phyloP scores from a whole-genome alignment of 257 asterid genomes.

The Eucommia ulmoides region DNA sequence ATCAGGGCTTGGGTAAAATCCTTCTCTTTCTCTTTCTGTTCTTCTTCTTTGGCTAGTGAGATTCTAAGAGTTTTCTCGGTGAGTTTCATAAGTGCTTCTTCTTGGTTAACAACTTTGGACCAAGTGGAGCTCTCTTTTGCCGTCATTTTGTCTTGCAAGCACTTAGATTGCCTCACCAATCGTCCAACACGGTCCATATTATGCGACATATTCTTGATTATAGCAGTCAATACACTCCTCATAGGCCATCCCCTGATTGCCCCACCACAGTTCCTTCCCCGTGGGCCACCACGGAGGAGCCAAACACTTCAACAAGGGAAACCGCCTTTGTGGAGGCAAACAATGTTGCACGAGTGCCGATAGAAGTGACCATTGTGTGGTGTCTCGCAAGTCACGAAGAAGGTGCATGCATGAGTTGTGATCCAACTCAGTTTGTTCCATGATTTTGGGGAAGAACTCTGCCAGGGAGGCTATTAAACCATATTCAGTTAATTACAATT shows the following conservation, averaged over 20 bases:
- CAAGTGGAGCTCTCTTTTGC: slow-evolving; percentile 40
- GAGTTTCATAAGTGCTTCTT: slow-evolving; percentile 25
- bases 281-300: slow-evolving; percentile 80
- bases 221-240: slow-evolving; percentile 36
- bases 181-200: slow-evolving; percentile 27
- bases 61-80: slow-evolving; percentile 20
- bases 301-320: slow-evolving; percentile 41
- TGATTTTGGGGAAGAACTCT: slow-evolving; percentile 23
- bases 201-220: slow-evolving; percentile 47
- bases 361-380: slow-evolving; percentile 49
- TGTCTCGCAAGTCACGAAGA: slow-evolving; percentile 47
- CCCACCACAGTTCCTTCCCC: slow-evolving; percentile 59
- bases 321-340: slow-evolving; percentile 48
- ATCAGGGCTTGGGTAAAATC: background rate
- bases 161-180: slow-evolving; percentile 43
- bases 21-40: background rate
- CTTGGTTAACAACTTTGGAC: slow-evolving; percentile 36
- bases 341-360: slow-evolving; percentile 65
- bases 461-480: too few relatives aligned
- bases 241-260: slow-evolving; percentile 34
- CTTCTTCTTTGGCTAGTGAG: slow-evolving; percentile 7
- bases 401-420: slow-evolving; percentile 21
- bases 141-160: slow-evolving; percentile 53
- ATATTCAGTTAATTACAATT: too few relatives aligned
- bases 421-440: slow-evolving; percentile 7